These are phyloP conservation scores for Anisodus tanguticus DNA, from an alignment of 257 asterid genomes.

Conservation along the genomic window DNA sequence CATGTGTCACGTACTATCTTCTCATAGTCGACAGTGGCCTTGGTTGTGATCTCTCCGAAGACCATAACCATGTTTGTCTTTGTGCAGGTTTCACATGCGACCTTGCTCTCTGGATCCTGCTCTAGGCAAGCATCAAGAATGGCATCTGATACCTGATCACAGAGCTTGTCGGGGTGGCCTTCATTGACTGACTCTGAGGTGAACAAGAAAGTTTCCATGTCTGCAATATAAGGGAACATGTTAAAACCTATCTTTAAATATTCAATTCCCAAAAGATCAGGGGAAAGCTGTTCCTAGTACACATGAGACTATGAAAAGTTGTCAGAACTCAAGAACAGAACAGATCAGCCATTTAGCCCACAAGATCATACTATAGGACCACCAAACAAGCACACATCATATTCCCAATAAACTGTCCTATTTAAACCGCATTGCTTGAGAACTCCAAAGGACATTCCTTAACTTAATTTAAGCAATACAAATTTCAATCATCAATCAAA, in stretches of 20 bases:
- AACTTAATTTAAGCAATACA: not conserved
- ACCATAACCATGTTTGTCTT: constrained; percentile 97
- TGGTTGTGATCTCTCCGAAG: constrained; percentile 93
- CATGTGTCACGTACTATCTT: constrained; percentile 86
- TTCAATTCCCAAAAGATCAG: not conserved
- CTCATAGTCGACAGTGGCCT: constrained; percentile 73
- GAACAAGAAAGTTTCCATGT: constrained; percentile 80
- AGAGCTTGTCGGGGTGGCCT: constrained; percentile 95
- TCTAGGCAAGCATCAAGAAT: constrained; percentile 90
- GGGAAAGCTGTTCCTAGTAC: not conserved
- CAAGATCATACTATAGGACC: too few relatives aligned
- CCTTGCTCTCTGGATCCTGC: constrained; percentile 90
- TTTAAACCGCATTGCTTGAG: not conserved
- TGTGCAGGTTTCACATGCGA: constrained; percentile 89
- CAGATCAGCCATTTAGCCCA: not conserved
- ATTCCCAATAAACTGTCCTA: not conserved
- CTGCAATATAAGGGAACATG: constrained; percentile 6
- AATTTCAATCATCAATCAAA: not conserved
- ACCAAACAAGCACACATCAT: not conserved
- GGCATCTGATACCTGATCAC: constrained; percentile 94
- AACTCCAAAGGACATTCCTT: not conserved
- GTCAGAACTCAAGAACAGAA: not conserved
- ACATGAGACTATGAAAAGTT: not conserved
- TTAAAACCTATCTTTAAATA: not conserved
- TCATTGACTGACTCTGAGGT: constrained; percentile 90